Percentiles rank a stretch among this genome's conserved stretches.
Evolutionary conservation across 2,329 filamentous ascomycete genomes (phyloP).

Genomic region (Aspergillus oerlinghausenensis): DNA sequence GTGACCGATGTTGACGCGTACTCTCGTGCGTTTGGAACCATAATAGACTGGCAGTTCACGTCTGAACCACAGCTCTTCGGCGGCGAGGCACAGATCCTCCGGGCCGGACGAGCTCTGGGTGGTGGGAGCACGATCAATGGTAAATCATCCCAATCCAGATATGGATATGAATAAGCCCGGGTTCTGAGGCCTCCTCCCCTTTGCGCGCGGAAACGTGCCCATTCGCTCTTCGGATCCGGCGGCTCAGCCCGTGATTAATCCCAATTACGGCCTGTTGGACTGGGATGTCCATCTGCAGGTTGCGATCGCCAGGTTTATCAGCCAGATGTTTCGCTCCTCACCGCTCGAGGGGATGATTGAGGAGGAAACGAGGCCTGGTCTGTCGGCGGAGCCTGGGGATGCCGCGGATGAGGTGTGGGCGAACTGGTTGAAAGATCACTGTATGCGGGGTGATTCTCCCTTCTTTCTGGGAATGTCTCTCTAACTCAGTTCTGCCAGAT

Average conservation of each 20-base stretch:
- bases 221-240: constrained; percentile 23
- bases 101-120: constrained; percentile 42
- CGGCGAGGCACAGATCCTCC: constrained; percentile 30
- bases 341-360: constrained; percentile 10
- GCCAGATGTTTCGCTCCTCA: constrained; percentile 16
- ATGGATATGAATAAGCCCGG: constrained; percentile 3
- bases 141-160: constrained; percentile 2
- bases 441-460: constrained; percentile 10
- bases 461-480: not conserved
- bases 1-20: constrained; percentile 25
- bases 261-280: constrained; percentile 28
- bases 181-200: constrained; percentile 27
- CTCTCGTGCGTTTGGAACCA: constrained; percentile 27
- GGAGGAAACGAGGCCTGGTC: constrained; percentile 18
- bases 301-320: constrained; percentile 18
- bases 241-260: constrained; percentile 22
- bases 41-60: constrained; percentile 42
- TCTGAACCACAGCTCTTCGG: constrained; percentile 41
- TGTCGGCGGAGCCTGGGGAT: constrained; percentile 14
- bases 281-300: constrained; percentile 23
- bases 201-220: constrained; percentile 28
- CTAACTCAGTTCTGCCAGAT: constrained; percentile 5
- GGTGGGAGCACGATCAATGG: constrained; percentile 45
- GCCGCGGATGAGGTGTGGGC: constrained; percentile 21
- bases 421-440: constrained; percentile 20